Evolutionary conservation across 129 eudicot genomes (phyloP), one percentile per base, ranked within the genome.

Genomic region (Pseudognaphalium luteoalbum): DNA sequence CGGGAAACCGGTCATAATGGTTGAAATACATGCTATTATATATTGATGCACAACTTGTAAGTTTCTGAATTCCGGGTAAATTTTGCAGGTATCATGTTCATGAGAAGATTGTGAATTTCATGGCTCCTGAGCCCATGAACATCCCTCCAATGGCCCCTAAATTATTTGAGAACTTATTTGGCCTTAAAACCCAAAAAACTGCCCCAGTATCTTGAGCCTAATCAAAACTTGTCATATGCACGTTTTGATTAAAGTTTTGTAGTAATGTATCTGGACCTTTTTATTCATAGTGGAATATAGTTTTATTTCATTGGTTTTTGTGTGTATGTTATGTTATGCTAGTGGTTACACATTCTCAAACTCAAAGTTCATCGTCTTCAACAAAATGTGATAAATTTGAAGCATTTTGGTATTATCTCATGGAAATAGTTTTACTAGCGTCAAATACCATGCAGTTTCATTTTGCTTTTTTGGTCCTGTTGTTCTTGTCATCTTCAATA

Each of bases 21-120:
- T 70, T 70, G 15, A 70, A 17, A 32, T 71, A 28, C 9, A 16
- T 1, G 25, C 7, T 62, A 11, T 5, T 59, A 20, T 59, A 4
- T 20, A 52, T 54, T 34, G 51, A 34, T 54, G 39, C 29, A 6
- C 37, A 20, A 4, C 9, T 63, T 30, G 66, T 30, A 8, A 8
- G 37, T 59, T 39, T 19, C 16, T 68, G 15, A 59, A 30, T 7
- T 63, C 10, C 78, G 74, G 59, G 35, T 54, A 57, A 29, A 62
- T 70, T 54, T 50, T 83, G 72, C 86, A 94, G 98, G 87, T 94
- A 91, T 76, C 63, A 89, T 76, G 80, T 91, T 39, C 98, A 91
- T 74, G 97, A 94, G 84, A 91, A 88, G 85, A 87, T 94, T 34
- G 90, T 91, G 64, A 89, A 91, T 81, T 94, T 94, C 76, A 89